These are phyloP conservation scores for Hyaloperonospora brassicae DNA, from an alignment of 352 stramenopile species.

Conservation along the genomic window DNA sequence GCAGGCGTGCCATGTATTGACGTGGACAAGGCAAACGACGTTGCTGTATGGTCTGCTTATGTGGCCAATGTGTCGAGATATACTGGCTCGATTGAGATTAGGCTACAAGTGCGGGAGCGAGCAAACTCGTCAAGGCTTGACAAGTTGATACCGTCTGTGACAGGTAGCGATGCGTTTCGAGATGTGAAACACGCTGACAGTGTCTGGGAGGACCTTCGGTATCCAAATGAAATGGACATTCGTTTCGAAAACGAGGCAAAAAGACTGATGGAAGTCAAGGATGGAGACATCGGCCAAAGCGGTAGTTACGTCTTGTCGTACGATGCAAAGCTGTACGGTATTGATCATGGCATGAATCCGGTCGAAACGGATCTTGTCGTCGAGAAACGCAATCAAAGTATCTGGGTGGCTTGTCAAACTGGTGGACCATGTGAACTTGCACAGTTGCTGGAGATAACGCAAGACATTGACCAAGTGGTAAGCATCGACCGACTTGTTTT, in stretches of 20 bases:
- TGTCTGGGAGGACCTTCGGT: not conserved
- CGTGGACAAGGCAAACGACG: conserved; percentile 43
- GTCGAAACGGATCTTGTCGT: conserved; percentile 27
- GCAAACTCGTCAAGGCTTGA: conserved; percentile 30
- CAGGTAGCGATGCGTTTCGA: conserved; percentile 20
- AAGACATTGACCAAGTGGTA: conserved; percentile 53
- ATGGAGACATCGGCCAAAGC: conserved; percentile 21
- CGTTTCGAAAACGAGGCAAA: conserved; percentile 7
- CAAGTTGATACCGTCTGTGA: not conserved
- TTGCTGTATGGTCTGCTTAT: conserved; percentile 59
- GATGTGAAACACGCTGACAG: conserved; percentile 13
- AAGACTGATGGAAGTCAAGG: conserved; percentile 5
- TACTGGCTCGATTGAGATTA: conserved; percentile 52
- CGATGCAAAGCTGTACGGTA: conserved; percentile 57
- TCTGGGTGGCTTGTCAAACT: conserved; percentile 60
- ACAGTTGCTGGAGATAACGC: conserved; percentile 61
- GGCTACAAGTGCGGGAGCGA: conserved; percentile 40
- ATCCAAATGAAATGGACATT: conserved; percentile 10
- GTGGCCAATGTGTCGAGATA: conserved; percentile 67
- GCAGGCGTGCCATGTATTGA: conserved; percentile 45
- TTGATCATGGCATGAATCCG: conserved; percentile 38
- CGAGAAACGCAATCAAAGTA: conserved; percentile 63
- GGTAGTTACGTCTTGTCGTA: conserved; percentile 61
- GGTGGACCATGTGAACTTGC: conserved; percentile 36
- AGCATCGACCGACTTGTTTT: not conserved